Conservation (phyloP, 495 filamentous ascomycete genomes). For the Podospora pseudopauciseta region DNA sequence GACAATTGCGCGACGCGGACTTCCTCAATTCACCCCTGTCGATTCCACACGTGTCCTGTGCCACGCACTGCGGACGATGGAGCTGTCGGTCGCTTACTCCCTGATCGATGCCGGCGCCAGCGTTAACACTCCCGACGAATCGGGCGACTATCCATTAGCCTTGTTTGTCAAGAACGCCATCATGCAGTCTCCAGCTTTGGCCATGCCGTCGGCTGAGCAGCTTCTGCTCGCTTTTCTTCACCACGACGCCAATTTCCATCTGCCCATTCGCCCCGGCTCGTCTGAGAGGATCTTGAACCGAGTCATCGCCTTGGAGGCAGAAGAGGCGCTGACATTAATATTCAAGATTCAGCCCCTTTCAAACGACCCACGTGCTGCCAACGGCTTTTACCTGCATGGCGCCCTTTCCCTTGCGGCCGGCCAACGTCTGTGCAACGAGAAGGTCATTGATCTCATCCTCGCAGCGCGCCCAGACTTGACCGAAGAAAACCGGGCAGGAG, state of each 20-base stretch:
- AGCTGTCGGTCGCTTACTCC: slow-evolving; percentile 15
- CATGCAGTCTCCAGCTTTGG: slow-evolving; percentile 1
- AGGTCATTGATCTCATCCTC: slow-evolving; percentile 18
- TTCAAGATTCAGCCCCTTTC: slow-evolving; percentile 17
- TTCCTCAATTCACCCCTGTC: slow-evolving; percentile 9
- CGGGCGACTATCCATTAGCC: slow-evolving; percentile 13
- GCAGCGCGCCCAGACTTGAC: slow-evolving; percentile 11
- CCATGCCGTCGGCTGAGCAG: slow-evolving; percentile 3
- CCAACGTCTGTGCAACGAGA: slow-evolving; percentile 16
- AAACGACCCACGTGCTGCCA: slow-evolving; percentile 13
- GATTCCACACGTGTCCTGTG: slow-evolving; percentile 16
- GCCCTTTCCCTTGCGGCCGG: slow-evolving; percentile 13
- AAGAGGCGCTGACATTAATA: slow-evolving; percentile 14
- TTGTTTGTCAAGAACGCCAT: slow-evolving; percentile 12
- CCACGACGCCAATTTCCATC: slow-evolving; percentile 21
- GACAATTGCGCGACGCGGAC: slow-evolving; percentile 14
- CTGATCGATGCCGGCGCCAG: slow-evolving; percentile 20
- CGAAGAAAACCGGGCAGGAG: slow-evolving; percentile 17
- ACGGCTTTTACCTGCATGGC: slow-evolving; percentile 20
- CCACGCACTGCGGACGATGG: slow-evolving; percentile 11
- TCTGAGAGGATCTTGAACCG: slow-evolving; percentile 17
- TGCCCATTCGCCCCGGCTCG: neutral
- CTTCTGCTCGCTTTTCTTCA: slow-evolving; percentile 19
- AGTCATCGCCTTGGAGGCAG: slow-evolving; percentile 9
- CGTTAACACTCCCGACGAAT: slow-evolving; percentile 15